phyloP scores from a whole-genome alignment of 2,329 filamentous ascomycete genomes.

The Zymoseptoria crescenta region DNA sequence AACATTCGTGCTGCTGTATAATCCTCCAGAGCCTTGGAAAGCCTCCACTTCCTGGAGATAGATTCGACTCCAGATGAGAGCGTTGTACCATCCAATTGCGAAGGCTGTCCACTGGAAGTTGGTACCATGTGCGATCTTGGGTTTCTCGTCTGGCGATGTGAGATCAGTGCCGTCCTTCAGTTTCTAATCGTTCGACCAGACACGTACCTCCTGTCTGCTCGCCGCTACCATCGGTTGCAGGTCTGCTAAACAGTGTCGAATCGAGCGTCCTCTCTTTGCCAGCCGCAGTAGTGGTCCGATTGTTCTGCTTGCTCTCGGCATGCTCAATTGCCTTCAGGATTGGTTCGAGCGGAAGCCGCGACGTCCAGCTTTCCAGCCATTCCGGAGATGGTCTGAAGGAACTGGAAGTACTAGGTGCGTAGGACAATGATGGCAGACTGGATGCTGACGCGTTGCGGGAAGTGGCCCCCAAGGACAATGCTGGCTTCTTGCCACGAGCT shows the following conservation, averaged over 20 bases:
- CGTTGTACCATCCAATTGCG: constrained; percentile 83
- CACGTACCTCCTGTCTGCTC: neutral
- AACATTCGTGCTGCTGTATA: constrained; percentile 89
- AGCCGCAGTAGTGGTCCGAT: neutral
- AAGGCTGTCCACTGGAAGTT: constrained; percentile 16
- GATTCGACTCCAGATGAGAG: constrained; percentile 84
- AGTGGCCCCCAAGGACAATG: constrained; percentile 61
- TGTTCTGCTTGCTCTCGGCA: constrained; percentile 5
- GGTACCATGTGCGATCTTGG: constrained; percentile 3
- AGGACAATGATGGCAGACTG: constrained; percentile 62
- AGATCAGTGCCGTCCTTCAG: neutral
- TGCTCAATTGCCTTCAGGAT: constrained; percentile 13
- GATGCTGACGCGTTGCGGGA: constrained; percentile 70
- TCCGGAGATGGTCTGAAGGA: constrained; percentile 67
- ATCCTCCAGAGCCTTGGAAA: constrained; percentile 70
- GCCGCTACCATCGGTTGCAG: neutral
- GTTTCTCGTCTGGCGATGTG: constrained; percentile 5
- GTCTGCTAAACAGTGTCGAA: neutral
- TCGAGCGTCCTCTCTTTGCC: neutral
- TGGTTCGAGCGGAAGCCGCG: constrained; percentile 71
- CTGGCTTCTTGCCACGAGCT: constrained; percentile 90
- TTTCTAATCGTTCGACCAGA: neutral
- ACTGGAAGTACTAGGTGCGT: constrained; percentile 33
- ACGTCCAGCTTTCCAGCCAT: constrained; percentile 93
- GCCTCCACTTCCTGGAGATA: constrained; percentile 80